A percentile compares a stretch with the other conserved stretches of the same genome.
phyloP scores from a whole-genome alignment of 2,329 filamentous ascomycete genomes.

The Colletotrichum higginsianum region DNA sequence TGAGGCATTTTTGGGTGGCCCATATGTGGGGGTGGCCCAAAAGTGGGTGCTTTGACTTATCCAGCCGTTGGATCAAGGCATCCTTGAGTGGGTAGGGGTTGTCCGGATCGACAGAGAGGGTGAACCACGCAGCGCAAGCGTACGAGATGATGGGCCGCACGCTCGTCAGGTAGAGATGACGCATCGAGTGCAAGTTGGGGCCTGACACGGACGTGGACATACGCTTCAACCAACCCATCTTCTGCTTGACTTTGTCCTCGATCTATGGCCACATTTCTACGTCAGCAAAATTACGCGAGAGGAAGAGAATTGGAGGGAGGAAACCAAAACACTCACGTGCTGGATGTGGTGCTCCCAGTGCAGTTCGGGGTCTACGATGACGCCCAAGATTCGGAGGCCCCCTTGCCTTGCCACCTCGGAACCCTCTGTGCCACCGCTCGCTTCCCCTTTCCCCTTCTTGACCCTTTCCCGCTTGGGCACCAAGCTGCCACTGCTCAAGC shows the following conservation, averaged over 20 bases:
- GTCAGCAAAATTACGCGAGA: no score
- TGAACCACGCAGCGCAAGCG: constrained; percentile 13
- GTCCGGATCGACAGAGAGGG: not conserved
- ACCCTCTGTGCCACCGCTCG: not conserved
- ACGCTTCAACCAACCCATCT: not conserved
- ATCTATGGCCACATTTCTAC: not conserved
- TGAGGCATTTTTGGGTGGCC: no score
- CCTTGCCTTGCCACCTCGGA: no score
- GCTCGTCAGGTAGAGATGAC: constrained; percentile 5
- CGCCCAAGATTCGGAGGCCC: constrained; percentile 5
- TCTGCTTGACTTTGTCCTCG: constrained; percentile 5
- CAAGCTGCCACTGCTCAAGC: not conserved
- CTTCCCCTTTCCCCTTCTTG: not conserved
- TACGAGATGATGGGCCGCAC: constrained; percentile 18
- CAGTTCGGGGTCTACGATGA: not conserved
- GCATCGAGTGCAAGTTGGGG: not conserved
- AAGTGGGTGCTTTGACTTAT: no score
- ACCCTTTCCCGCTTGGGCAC: not conserved
- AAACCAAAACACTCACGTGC: not conserved
- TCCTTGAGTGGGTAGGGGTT: not conserved
- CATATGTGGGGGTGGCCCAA: no score
- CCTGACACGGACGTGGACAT: not conserved
- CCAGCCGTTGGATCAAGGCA: not conserved
- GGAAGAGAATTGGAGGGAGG: not conserved
- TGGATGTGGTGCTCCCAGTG: constrained; percentile 2